Conservation (phyloP, 1,284 basidiomycete genomes). For the Athelia psychrophila region DNA sequence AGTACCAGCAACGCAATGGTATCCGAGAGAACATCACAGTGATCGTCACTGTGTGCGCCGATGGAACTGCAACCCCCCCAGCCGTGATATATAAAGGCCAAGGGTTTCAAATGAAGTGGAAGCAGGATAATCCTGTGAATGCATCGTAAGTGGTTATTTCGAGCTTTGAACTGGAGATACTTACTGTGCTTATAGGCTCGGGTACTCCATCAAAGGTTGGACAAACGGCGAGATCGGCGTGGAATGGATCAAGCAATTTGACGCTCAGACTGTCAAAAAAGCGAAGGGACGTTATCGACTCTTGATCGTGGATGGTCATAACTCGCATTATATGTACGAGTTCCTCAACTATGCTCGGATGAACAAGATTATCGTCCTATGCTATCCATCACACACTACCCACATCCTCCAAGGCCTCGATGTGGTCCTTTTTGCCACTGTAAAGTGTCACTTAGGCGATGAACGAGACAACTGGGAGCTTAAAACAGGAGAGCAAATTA, state of each 20-base stretch:
- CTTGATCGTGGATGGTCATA: conserved; percentile 28
- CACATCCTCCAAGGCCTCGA: conserved; percentile 11
- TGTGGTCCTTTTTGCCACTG: conserved; percentile 5
- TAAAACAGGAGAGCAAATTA: no score
- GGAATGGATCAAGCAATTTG: conserved; percentile 25
- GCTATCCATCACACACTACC: conserved; percentile 13
- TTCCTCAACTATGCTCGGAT: conserved; percentile 22
- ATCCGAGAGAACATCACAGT: conserved; percentile 26
- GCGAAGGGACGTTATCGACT: conserved; percentile 11
- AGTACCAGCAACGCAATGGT: conserved; percentile 21
- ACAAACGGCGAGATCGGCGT: conserved; percentile 19
- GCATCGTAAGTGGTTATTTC: neutral
- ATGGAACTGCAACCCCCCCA: conserved; percentile 16
- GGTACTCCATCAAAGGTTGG: neutral
- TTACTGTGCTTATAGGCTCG: neutral
- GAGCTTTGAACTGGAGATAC: neutral
- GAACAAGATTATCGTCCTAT: conserved; percentile 19
- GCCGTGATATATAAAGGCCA: neutral
- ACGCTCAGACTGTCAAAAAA: conserved; percentile 17
- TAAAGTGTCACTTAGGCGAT: conserved; percentile 3
- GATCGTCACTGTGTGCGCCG: conserved; percentile 25
- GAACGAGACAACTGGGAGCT: conserved; percentile 5
- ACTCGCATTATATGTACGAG: conserved; percentile 22
- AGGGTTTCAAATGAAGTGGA: neutral
- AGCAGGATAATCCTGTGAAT: conserved; percentile 1